These are phyloP conservation scores for Aethionema arabicum DNA, from an alignment of 345 rosid species.

Conservation along the genomic window DNA sequence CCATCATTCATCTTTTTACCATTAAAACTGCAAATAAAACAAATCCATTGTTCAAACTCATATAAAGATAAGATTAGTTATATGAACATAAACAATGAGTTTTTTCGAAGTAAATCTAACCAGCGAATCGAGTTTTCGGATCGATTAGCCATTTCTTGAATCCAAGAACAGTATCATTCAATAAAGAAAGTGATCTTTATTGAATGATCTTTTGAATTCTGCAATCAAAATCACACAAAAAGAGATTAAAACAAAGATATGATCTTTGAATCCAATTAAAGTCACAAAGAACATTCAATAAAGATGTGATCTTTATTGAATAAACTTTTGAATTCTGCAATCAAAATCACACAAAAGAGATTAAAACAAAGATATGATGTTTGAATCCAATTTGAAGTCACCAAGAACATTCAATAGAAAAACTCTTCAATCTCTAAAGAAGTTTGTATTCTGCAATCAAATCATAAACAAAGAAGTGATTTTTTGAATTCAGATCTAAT, in stretches of 20 bases:
- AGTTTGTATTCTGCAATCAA: too few species aligned
- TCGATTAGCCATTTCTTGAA: constrained; percentile 37
- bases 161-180: constrained; percentile 23
- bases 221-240: too few species aligned
- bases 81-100: constrained; percentile 9
- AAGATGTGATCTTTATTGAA: too few species aligned
- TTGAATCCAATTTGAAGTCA: too few species aligned
- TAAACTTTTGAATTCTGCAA: too few species aligned
- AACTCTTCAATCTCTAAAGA: too few species aligned
- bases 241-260: background rate
- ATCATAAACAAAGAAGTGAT: too few species aligned
- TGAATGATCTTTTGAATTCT: too few species aligned
- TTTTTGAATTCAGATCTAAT: too few species aligned
- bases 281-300: too few species aligned
- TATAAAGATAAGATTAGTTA: constrained; percentile 3
- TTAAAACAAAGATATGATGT: background rate
- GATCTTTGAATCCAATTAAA: too few species aligned
- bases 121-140: constrained; percentile 33
- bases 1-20: constrained; percentile 61
- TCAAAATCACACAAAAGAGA: background rate
- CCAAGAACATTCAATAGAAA: too few species aligned
- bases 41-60: background rate
- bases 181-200: background rate
- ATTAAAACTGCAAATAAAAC: constrained; percentile 47
- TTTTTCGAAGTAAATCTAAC: constrained; percentile 13